Base-by-base conservation (phyloP, 805 yeast genomes). In the Monosporozyma solicola region DNA sequence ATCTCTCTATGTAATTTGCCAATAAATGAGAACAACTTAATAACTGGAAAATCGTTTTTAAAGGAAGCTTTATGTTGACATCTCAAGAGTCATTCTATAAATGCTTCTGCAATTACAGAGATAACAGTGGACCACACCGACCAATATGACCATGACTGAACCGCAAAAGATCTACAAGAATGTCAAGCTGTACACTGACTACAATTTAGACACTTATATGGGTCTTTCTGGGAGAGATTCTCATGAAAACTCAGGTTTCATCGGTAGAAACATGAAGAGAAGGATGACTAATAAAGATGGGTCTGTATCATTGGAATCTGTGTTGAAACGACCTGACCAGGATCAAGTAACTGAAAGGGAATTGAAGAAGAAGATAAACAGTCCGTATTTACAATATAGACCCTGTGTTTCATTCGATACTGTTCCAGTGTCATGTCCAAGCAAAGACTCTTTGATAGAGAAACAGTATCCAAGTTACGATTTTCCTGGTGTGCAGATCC, bases 371-470 rank as follows among this genome's bases (percentile, higher is more conserved):
- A 32, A n/a, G 25, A 1, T 27, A 27, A 35, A 43, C 2, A 53
- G 41, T 39, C 58, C 53, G 6, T 55, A 48, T 13, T 48, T 51
- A 25, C 46, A 29, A 20, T 59, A 54, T 41, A 55, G 54, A 35
- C 66, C 68, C 5, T 61, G 68, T 45, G 68, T 67, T 11, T 67
- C 71, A 1, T 67, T 67, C 52, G 62, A 67, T 51, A 67, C 71
- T 1, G 68, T 66, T 4, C 71, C 71, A 1, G 60, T 61, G 3
- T 49, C 47, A 13, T 57, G 60, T 10, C 33, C 31, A 22, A 53
- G 57, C 16, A 53, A 51, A 6, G 59, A 59, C 1, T 58, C 56
- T 15, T 55, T 54, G 15, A 55, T 54, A 25, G 60, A 59, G 33
- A 47, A 35, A 8, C 32, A 32, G 3, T 57, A 55, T 37, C 49